Base-by-base conservation (phyloP, 73 alveolate genomes). In the Blepharisma stoltei region DNA sequence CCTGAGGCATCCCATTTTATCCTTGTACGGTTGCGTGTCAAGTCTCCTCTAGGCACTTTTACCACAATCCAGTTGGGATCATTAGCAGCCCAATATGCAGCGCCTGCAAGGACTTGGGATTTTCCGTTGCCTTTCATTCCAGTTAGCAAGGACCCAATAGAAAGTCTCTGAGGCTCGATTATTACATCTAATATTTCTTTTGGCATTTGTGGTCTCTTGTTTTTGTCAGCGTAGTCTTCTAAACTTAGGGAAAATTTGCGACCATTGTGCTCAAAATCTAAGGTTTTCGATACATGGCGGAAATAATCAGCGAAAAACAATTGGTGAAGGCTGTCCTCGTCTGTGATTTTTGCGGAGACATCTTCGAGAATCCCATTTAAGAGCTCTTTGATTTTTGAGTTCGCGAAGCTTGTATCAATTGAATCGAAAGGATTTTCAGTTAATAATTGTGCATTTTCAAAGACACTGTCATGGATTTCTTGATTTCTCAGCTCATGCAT, bases 81-180 rank as follows among this genome's bases (percentile, higher is more conserved):
- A 44, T 88, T 88, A 4, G 14, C n/a, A 53, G 88, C 95, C 95
- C 95, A 88, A 9, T 86, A 83, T 6, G 83, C 32, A 5, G 77
- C 68, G 54, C 84, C 84, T 1, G 88, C 8, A n/a, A 84, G 60
- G 41, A 82, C 60, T 27, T 84, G 82, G 6, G 86, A 55, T 66
- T 88, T 88, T 6, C 95, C 95, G 25, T 65, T 54, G 7, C 95
- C 95, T 53, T 80, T 43, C 11, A 44, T 37, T 8, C 95, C 95
- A 84, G 86, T 79, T 27, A 88, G 83, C n/a, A 88, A 54, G 6
- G 69, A 47, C 6, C 94, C 94, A 6, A 89, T 47, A 54, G 80
- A 78, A 52, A 71, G 76, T 53, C 89, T 88, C 81, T 70, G 27
- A 14, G 65, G 65, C 65, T 50, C 21, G 4, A 14, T 18, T 14